Conservation (phyloP, 1,284 basidiomycete species). For the Apiotrichum porosum region DNA sequence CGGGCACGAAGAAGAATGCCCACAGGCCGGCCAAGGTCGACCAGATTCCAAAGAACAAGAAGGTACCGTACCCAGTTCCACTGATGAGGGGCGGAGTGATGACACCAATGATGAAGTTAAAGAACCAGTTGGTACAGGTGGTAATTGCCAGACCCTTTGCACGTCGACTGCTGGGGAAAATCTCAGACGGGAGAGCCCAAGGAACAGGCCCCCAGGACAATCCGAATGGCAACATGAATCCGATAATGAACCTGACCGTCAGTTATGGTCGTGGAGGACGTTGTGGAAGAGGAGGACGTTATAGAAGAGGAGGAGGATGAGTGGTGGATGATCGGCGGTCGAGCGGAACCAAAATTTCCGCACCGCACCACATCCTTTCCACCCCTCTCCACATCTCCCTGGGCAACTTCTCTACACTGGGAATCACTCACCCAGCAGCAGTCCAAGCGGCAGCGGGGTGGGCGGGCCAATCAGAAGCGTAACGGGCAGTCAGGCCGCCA, state of each 20-base stretch:
- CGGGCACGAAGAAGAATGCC: conserved; percentile 23
- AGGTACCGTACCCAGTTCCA: conserved; percentile 19
- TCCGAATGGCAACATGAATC: background rate
- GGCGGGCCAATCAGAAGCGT: conserved; percentile 17
- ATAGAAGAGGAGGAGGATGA: no score
- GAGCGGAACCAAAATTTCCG: no score
- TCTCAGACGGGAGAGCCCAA: conserved; percentile 11
- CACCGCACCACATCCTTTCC: no score
- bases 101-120: conserved; percentile 17
- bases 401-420: no score
- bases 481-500: conserved; percentile 22
- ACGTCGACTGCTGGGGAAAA: conserved; percentile 7
- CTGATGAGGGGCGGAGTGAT: conserved; percentile 26
- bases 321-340: no score
- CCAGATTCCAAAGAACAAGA: conserved; percentile 26
- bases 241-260: background rate
- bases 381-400: no score
- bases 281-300: no score
- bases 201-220: conserved; percentile 11
- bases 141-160: conserved; percentile 8
- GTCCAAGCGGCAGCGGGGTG: conserved; percentile 7
- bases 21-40: conserved; percentile 14
- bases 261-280: no score
- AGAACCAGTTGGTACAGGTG: conserved; percentile 16
- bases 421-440: no score